These are phyloP conservation scores for Ceratobasidium sp. DNA, from an alignment of 1,284 basidiomycete genomes.

Conservation along the genomic window DNA sequence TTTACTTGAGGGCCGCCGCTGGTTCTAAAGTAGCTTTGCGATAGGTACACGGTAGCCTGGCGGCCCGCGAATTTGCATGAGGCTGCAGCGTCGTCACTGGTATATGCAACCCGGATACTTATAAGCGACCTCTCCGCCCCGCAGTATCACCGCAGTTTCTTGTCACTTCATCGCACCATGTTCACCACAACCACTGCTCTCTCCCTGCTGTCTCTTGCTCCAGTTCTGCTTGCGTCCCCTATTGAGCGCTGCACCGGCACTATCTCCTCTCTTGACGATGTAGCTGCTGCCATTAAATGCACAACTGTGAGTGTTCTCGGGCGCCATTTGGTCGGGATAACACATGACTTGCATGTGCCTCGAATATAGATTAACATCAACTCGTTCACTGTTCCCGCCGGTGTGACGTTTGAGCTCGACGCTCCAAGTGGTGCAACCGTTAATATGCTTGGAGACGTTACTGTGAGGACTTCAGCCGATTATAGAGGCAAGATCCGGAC, in stretches of 20 bases:
- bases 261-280: constrained; percentile 43
- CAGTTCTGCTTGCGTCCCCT: constrained; percentile 12
- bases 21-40: not conserved
- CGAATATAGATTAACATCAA: constrained; percentile 44
- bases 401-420: constrained; percentile 59
- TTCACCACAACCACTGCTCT: constrained; percentile 18
- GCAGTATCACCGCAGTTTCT: no score
- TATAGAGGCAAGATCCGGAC: not conserved
- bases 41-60: not conserved
- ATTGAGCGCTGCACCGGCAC: constrained; percentile 47
- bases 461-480: not conserved
- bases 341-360: not conserved
- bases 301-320: constrained; percentile 14
- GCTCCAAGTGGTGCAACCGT: constrained; percentile 62
- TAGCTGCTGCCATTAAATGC: constrained; percentile 43
- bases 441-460: constrained; percentile 64
- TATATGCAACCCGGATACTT: not conserved
- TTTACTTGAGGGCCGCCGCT: constrained; percentile 18
- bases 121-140: not conserved
- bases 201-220: constrained; percentile 21
- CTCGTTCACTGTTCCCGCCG: constrained; percentile 56
- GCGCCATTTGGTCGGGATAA: not conserved
- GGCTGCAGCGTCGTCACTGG: not conserved
- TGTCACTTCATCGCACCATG: not conserved
- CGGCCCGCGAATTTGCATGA: constrained; percentile 6